Base-by-base conservation (phyloP, 495 filamentous ascomycete genomes). In the Aspergillus homomorphus region DNA sequence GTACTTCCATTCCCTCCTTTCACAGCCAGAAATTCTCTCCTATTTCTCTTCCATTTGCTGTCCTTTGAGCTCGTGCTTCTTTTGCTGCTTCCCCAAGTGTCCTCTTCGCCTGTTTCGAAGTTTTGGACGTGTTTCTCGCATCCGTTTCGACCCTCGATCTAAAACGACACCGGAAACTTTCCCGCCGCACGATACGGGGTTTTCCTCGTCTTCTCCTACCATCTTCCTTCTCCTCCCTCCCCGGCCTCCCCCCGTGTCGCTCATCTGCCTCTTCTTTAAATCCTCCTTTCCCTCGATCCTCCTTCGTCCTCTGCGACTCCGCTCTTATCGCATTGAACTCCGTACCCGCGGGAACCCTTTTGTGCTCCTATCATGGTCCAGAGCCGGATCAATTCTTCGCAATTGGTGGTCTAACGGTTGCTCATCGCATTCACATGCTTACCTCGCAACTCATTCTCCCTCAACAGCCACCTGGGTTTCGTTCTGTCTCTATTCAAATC, bases 341-440 rank as follows among this genome's bases (percentile, higher is more conserved):
- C 10, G 23, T 26, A n/a, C 55, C 15, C 21, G 15, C 26, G 30
- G 30, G 46, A 43, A 41, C 24, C 45, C 26, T 23, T 28, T 2
- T 14, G 33, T 14, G 10, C 33, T 45, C 45, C 49, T 65, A 65
- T 46, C 63, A 65, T 65, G 63, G 50, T 62, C 57, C 57, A 53
- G 23, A 46, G 41, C 24, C 59, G 50, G 42, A 54, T 54, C 57
- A 51, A 21, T 26, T 44, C 54, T 52, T 52, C 48, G 45, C 57
- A 57, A 60, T 50, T 54, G 53, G 50, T 57, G 60, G 59, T 45
- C 58, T 65, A 59, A 65, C 50, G 20, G 33, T 58, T 56, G 42
- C 51, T 55, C 51, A 33, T 28, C 22, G n/a, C 48, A 51, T 46
- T 49, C 43, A 44, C 44, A 51, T 52, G 24, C 16, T 54, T 38